Percentiles rank a stretch among this genome's conserved stretches.
These are phyloP conservation scores for Rugosomyces carneus DNA, from an alignment of 1,284 basidiomycete genomes.

Conservation along the genomic window DNA sequence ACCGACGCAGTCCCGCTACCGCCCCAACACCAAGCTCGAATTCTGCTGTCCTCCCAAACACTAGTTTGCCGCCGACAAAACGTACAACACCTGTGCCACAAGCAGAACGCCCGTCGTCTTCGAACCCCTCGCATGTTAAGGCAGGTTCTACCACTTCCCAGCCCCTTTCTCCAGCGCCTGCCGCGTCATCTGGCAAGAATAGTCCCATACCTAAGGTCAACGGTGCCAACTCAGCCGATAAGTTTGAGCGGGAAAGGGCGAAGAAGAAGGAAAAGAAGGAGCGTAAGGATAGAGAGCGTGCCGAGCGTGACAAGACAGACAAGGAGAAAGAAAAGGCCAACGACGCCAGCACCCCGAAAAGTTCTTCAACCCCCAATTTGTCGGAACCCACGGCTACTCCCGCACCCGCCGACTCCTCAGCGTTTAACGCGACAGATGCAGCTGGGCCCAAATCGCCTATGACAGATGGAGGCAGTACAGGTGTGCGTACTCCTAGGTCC, in stretches of 20 bases:
- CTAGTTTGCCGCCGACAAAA: constrained; percentile 27
- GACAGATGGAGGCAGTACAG: constrained; percentile 50
- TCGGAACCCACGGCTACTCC: constrained; percentile 15
- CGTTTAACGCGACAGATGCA: background rate
- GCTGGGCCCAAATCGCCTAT: constrained; percentile 38
- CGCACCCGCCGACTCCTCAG: constrained; percentile 15
- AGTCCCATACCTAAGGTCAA: constrained; percentile 30
- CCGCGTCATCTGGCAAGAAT: constrained; percentile 18
- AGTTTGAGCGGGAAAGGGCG: constrained; percentile 44
- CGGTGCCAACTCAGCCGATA: constrained; percentile 37
- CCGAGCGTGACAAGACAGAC: constrained; percentile 24
- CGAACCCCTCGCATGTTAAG: constrained; percentile 25
- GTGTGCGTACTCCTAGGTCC: constrained; percentile 61
- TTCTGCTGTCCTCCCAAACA: constrained; percentile 30
- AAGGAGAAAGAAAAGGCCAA: constrained; percentile 16
- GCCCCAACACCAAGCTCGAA: constrained; percentile 31
- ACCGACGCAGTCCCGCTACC: constrained; percentile 64
- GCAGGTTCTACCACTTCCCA: constrained; percentile 23
- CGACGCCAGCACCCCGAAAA: constrained; percentile 17
- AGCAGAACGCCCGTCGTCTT: constrained; percentile 29
- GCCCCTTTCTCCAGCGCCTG: constrained; percentile 15
- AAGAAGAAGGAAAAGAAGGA: constrained; percentile 58
- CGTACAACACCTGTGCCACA: constrained; percentile 28
- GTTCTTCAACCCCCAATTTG: constrained; percentile 14
- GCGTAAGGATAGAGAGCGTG: constrained; percentile 43